A percentile compares a stretch with the other conserved stretches of the same genome.
Conservation (phyloP, 306 rosid genomes). For the Glycyrrhiza uralensis region DNA sequence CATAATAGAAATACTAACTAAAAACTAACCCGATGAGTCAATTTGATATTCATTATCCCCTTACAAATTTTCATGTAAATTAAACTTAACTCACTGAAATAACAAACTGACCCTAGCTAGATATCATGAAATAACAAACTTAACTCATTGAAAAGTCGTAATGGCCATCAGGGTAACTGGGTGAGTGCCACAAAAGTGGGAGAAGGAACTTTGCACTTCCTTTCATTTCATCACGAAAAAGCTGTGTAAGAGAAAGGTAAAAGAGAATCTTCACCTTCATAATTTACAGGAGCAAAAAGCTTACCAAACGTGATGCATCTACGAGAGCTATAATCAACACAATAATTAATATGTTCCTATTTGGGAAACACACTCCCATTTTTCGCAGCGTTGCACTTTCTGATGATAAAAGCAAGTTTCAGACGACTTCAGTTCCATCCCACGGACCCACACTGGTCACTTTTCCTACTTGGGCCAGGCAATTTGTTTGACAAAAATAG, state of each 20-base stretch:
- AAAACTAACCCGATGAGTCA: too few relatives aligned
- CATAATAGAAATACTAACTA: too few relatives aligned
- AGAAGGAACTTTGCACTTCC: conserved; percentile 28
- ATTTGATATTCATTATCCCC: too few relatives aligned
- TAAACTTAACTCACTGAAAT: too few relatives aligned
- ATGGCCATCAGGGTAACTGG: too few relatives aligned
- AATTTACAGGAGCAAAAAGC: conserved; percentile 23
- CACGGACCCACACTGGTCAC: not conserved
- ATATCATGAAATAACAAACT: too few relatives aligned
- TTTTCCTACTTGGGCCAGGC: not conserved
- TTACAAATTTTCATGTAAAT: too few relatives aligned
- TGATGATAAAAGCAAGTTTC: not conserved
- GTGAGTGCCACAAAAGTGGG: conserved; percentile 11
- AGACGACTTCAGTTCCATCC: not conserved
- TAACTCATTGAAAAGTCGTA: too few relatives aligned
- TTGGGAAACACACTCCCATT: conserved; percentile 25
- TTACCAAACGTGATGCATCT: conserved; percentile 19
- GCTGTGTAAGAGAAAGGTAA: conserved; percentile 5
- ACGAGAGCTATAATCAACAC: conserved; percentile 21
- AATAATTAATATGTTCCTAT: conserved; percentile 34
- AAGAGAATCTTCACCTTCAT: conserved; percentile 11
- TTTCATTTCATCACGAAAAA: conserved; percentile 20
- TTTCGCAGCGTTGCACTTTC: conserved; percentile 13
- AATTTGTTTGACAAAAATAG: not conserved
- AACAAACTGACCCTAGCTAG: too few relatives aligned